Conservation (phyloP, 2,329 filamentous ascomycete genomes). For the Clarireedia hainanense region DNA sequence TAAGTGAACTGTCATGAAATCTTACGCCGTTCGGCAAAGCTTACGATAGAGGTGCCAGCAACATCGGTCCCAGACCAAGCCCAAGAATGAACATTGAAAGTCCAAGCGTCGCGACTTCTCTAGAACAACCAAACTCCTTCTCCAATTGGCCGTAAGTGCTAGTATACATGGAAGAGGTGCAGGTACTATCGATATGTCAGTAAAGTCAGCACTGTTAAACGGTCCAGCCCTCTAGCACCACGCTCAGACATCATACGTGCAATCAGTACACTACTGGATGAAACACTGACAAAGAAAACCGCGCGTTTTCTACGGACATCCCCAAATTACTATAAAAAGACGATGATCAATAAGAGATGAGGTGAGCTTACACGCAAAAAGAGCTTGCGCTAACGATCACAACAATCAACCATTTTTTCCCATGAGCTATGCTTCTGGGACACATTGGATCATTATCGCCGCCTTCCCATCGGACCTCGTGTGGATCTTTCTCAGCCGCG, state of each 20-base stretch:
- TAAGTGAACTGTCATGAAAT: constrained; percentile 4
- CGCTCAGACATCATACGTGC: background rate
- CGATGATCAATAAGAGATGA: constrained; percentile 5
- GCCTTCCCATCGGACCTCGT: constrained; percentile 68
- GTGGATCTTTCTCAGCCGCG: constrained; percentile 37
- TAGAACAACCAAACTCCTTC: constrained; percentile 62
- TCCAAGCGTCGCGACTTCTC: constrained; percentile 69
- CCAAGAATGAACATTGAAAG: constrained; percentile 79
- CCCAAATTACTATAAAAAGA: background rate
- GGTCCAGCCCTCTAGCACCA: background rate
- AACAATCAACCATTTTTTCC: constrained; percentile 74
- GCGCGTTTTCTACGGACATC: background rate
- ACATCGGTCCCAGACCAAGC: constrained; percentile 49
- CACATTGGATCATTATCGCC: constrained; percentile 63
- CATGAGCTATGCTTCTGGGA: constrained; percentile 58
- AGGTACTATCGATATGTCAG: constrained; percentile 48
- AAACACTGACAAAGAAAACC: background rate
- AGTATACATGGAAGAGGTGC: constrained; percentile 82
- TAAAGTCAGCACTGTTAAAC: background rate
- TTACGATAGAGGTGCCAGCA: constrained; percentile 45
- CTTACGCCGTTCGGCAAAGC: constrained; percentile 21
- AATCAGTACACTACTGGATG: background rate
- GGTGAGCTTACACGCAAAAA: constrained; percentile 67
- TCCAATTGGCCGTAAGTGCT: constrained; percentile 72
- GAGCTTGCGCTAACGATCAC: constrained; percentile 65